A percentile compares a stretch with the other conserved stretches of the same genome.
Evolutionary conservation across 73 alveolate species (phyloP).

Genomic region (Uronychia setigera): DNA sequence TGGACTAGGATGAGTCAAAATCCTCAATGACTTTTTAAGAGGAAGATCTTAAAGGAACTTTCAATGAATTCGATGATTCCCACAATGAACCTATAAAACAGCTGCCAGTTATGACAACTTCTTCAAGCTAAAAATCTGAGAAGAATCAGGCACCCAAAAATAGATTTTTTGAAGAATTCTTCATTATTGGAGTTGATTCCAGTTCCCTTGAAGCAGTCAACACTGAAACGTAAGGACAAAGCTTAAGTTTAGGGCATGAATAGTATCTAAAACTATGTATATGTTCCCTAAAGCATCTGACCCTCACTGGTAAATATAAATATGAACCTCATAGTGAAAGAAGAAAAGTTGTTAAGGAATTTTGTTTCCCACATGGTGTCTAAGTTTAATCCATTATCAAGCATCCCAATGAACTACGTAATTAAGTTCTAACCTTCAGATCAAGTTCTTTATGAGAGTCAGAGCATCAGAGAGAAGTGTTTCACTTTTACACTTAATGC

Average conservation of each 20-base stretch:
- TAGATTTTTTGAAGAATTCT: slow-evolving; percentile 10
- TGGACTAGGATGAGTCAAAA: neutral
- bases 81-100: neutral
- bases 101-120: neutral
- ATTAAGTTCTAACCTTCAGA: no score
- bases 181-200: slow-evolving; percentile 1
- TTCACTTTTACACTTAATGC: neutral
- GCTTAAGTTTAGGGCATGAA: neutral
- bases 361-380: slow-evolving; percentile 14
- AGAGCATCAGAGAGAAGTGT: neutral
- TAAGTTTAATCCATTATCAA: neutral
- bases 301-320: no score
- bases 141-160: neutral
- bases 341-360: slow-evolving; percentile 11
- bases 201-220: neutral
- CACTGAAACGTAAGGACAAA: neutral
- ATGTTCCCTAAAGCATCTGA: neutral
- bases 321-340: no score
- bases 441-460: neutral
- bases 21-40: neutral
- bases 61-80: neutral
- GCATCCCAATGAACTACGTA: neutral
- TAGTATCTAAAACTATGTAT: neutral
- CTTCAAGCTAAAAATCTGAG: neutral
- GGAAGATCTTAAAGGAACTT: neutral